Evolutionary conservation across 768 basidiomycete species (phyloP).

Genomic region (Suillus paluster): DNA sequence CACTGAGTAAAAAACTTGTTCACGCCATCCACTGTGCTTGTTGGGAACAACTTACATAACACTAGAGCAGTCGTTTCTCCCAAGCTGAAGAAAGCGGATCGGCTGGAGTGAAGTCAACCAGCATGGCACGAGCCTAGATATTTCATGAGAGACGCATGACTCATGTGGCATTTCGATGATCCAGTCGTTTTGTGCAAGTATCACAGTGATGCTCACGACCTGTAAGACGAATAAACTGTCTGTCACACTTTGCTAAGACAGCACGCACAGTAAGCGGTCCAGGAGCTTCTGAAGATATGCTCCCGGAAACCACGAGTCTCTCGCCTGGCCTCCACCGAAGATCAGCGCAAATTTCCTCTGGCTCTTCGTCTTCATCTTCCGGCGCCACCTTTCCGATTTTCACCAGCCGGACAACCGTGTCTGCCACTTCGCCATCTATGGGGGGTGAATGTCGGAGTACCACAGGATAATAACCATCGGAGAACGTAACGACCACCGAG

Average conservation of each 20-base stretch:
- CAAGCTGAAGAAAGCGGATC: constrained; percentile 54
- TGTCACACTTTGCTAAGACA: constrained; percentile 2
- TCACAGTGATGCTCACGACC: constrained; percentile 53
- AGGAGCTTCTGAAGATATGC: constrained; percentile 54
- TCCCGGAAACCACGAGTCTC: constrained; percentile 64
- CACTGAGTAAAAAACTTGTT: constrained; percentile 40
- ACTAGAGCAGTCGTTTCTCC: constrained; percentile 48
- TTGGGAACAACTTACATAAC: constrained; percentile 47
- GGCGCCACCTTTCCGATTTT: constrained; percentile 53
- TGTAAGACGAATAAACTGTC: constrained; percentile 8
- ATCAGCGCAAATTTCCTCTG: constrained; percentile 38
- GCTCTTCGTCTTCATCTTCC: constrained; percentile 23
- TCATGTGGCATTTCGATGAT: constrained; percentile 63
- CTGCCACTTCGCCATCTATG: constrained; percentile 17
- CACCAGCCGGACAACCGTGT: constrained; percentile 31
- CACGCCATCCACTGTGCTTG: constrained; percentile 1
- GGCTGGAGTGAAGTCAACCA: constrained; percentile 69
- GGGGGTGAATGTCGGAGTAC: constrained; percentile 49
- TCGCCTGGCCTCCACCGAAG: constrained; percentile 64
- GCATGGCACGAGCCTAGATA: constrained; percentile 32
- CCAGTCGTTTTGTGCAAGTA: constrained; percentile 67
- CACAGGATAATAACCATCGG: constrained; percentile 51
- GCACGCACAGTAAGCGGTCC: constrained; percentile 56
- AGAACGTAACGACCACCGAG: constrained; percentile 63
- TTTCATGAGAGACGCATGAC: constrained; percentile 43